Percentiles rank a stretch among this genome's conserved stretches.
phyloP scores from a whole-genome alignment of 2,329 filamentous ascomycete species.

The Pseudogymnoascus sp. region DNA sequence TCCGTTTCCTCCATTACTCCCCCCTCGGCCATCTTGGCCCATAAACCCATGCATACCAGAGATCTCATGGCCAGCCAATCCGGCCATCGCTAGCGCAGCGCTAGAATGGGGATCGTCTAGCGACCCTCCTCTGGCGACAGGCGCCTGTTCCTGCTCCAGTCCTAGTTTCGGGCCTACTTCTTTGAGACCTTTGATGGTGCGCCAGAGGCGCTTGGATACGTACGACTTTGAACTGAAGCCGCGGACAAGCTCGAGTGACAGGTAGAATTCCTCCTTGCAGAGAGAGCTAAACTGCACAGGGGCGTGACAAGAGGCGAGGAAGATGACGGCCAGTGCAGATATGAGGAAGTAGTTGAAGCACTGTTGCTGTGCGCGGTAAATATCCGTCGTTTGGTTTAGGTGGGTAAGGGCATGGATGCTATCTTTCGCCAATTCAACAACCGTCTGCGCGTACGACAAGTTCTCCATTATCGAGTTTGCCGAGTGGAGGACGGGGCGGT shows the following conservation, averaged over 20 bases:
- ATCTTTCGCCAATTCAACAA: constrained; percentile 66
- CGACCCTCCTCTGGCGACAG: neutral
- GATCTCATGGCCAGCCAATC: constrained; percentile 35
- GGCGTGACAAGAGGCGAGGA: constrained; percentile 67
- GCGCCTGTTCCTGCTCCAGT: constrained; percentile 32
- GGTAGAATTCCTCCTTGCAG: constrained; percentile 70
- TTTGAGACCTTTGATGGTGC: constrained; percentile 60
- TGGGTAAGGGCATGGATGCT: constrained; percentile 64
- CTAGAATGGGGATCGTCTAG: constrained; percentile 42
- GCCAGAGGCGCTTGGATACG: constrained; percentile 66
- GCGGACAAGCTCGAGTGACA: constrained; percentile 65
- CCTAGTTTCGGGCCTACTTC: constrained; percentile 64
- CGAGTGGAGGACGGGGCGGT: constrained; percentile 79
- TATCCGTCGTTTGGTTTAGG: constrained; percentile 61
- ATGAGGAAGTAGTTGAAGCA: constrained; percentile 77
- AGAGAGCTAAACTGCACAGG: constrained; percentile 59
- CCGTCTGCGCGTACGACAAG: constrained; percentile 61
- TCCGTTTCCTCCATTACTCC: constrained; percentile 9
- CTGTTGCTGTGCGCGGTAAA: constrained; percentile 63
- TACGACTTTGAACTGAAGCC: constrained; percentile 63
- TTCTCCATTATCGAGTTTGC: constrained; percentile 75
- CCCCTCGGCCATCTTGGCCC: constrained; percentile 10
- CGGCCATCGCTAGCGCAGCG: constrained; percentile 47
- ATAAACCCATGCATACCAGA: constrained; percentile 15
- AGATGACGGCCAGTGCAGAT: constrained; percentile 65